Conservation (phyloP, 139 green algal genomes). For the Coelastrella sp. region DNA sequence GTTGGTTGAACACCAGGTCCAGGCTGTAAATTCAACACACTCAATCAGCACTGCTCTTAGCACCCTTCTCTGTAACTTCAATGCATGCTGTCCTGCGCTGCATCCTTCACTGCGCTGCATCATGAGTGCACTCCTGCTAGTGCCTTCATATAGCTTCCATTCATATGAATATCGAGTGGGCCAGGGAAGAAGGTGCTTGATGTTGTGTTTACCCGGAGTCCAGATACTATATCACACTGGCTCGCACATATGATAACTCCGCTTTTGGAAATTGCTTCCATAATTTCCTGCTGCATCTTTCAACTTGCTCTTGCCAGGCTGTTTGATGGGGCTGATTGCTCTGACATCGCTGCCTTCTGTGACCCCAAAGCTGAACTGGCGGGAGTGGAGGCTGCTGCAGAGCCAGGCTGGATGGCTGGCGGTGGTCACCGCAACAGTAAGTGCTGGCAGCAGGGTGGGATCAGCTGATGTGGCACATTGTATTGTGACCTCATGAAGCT, state of each 20-base stretch:
- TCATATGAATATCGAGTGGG: too few species aligned
- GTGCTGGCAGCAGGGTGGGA: background rate
- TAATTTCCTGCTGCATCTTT: background rate
- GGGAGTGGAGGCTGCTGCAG: slow-evolving; percentile 46
- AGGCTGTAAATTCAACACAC: too few species aligned
- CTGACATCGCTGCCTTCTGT: slow-evolving; percentile 40
- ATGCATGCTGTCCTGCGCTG: too few species aligned
- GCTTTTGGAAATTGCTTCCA: background rate
- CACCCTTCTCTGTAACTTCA: too few species aligned
- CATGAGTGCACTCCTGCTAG: background rate
- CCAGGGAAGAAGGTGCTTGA: too few species aligned
- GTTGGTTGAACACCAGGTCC: too few species aligned
- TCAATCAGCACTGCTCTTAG: too few species aligned
- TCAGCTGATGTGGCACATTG: background rate
- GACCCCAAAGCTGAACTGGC: slow-evolving; percentile 46
- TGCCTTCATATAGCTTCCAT: background rate
- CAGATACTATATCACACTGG: too few species aligned
- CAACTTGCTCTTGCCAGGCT: background rate
- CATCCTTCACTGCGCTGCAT: background rate
- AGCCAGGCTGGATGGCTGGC: slow-evolving; percentile 32
- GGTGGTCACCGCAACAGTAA: slow-evolving; percentile 19
- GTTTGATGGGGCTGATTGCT: slow-evolving; percentile 38
- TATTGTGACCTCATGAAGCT: too few species aligned
- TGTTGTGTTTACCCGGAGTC: too few species aligned
- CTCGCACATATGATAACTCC: too few species aligned